A percentile compares a stretch with the other conserved stretches of the same genome.
Conservation (phyloP, 164 flowering plant species). For the Dillenia suffruticosa region DNA sequence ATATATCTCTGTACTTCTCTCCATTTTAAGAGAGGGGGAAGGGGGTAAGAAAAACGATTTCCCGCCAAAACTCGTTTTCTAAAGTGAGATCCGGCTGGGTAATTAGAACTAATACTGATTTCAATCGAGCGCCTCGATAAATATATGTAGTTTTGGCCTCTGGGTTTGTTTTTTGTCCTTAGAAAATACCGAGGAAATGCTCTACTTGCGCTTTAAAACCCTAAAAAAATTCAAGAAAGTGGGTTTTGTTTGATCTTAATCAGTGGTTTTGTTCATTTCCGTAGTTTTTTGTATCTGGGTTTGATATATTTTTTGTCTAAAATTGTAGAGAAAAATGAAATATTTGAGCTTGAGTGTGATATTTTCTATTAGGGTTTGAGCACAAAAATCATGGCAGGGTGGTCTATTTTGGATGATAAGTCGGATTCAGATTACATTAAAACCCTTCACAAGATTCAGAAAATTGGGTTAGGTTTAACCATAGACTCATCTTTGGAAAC, state of each 20-base stretch:
- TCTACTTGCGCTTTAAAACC: too few relatives aligned
- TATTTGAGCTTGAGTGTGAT: not conserved
- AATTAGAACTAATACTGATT: too few relatives aligned
- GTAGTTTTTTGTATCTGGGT: too few relatives aligned
- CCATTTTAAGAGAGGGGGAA: not conserved
- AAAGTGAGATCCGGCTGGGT: too few relatives aligned
- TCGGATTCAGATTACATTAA: conserved; percentile 20
- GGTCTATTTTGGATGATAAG: conserved; percentile 30
- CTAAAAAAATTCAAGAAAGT: too few relatives aligned
- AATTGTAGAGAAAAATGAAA: not conserved
- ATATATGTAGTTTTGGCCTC: not conserved
- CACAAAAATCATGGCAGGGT: conserved; percentile 33
- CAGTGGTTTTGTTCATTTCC: too few relatives aligned
- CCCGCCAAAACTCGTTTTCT: too few relatives aligned
- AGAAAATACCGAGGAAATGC: too few relatives aligned
- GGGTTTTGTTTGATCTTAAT: too few relatives aligned
- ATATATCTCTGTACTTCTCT: not conserved
- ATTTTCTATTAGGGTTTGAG: conserved; percentile 20
- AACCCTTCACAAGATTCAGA: conserved; percentile 15
- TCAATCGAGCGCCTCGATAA: not conserved
- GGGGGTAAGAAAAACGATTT: too few relatives aligned
- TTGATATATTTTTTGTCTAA: not conserved
- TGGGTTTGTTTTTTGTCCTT: not conserved
- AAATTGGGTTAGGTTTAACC: conserved; percentile 14
- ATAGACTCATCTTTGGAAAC: conserved; percentile 9